These are phyloP conservation scores for Syncephalastrum monosporum DNA, from an alignment of 371 early-diverging fungal genomes.

Conservation along the genomic window DNA sequence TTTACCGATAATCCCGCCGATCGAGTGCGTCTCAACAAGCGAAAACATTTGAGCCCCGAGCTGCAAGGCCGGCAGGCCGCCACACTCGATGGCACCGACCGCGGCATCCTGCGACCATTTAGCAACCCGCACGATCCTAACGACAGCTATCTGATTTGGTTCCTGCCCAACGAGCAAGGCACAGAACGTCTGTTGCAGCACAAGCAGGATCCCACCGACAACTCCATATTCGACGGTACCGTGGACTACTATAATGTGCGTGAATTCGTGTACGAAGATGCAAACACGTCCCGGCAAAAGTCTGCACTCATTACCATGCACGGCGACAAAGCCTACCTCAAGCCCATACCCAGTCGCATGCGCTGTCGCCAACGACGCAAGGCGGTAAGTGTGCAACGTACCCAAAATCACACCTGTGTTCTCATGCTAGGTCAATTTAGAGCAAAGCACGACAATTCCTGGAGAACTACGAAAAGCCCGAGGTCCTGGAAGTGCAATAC, in stretches of 20 bases:
- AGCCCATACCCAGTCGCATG: conserved; percentile 5
- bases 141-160: conserved; percentile 49
- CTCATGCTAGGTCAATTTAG: conserved; percentile 7
- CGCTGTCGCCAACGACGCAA: neutral
- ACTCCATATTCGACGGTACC: conserved; percentile 3
- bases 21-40: too few species aligned
- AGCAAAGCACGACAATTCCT: conserved; percentile 22
- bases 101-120: conserved; percentile 59
- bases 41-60: conserved; percentile 8
- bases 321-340: too few species aligned
- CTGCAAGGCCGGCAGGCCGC: conserved; percentile 9
- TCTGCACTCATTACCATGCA: too few species aligned
- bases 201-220: conserved; percentile 22
- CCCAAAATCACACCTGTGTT: too few species aligned
- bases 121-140: conserved; percentile 53
- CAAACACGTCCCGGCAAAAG: too few species aligned
- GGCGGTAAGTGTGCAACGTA: conserved; percentile 8
- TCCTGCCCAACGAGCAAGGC: conserved; percentile 42
- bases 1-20: too few species aligned
- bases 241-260: too few species aligned
- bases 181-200: conserved; percentile 32
- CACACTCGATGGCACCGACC: conserved; percentile 44
- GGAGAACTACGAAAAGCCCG: conserved; percentile 42
- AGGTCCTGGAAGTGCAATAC: conserved; percentile 16
- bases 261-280: too few species aligned